Conservation (phyloP, 2,329 filamentous ascomycete species). For the Incumbomyces delicatus region DNA sequence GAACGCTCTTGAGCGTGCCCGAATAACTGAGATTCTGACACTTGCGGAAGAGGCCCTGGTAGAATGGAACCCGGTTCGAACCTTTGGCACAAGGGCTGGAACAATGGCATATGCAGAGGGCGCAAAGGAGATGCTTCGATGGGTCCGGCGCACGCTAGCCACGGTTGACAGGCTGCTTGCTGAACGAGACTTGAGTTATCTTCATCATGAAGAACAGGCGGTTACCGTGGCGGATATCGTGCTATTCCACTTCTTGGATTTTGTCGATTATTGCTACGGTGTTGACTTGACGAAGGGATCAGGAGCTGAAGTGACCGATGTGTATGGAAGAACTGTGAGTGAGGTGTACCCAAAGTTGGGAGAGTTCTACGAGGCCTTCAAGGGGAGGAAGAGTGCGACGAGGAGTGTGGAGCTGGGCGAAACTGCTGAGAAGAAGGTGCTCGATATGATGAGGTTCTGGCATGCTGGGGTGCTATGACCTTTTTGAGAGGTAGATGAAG, state of each 20-base stretch:
- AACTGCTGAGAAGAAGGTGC: neutral
- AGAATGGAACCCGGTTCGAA: neutral
- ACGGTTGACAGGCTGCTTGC: neutral
- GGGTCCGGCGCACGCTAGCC: neutral
- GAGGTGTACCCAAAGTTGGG: neutral
- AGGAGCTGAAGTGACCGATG: neutral
- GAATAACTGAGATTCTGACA: neutral
- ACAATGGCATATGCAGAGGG: neutral
- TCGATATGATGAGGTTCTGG: neutral
- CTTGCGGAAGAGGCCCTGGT: neutral
- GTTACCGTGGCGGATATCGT: slow-evolving; percentile 1
- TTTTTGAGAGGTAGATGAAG: too few species aligned
- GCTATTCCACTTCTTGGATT: neutral
- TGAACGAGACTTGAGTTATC: neutral
- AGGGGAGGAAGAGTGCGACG: neutral
- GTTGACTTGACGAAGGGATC: neutral
- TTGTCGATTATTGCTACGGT: neutral
- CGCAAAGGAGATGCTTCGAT: neutral
- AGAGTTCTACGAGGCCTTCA: neutral
- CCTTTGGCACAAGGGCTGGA: neutral
- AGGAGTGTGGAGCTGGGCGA: neutral
- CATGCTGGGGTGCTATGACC: too few species aligned
- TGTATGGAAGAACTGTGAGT: neutral
- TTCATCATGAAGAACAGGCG: neutral
- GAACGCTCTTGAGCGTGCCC: neutral